Conservation (phyloP, 306 rosid species). For the Acmispon strigosus region DNA sequence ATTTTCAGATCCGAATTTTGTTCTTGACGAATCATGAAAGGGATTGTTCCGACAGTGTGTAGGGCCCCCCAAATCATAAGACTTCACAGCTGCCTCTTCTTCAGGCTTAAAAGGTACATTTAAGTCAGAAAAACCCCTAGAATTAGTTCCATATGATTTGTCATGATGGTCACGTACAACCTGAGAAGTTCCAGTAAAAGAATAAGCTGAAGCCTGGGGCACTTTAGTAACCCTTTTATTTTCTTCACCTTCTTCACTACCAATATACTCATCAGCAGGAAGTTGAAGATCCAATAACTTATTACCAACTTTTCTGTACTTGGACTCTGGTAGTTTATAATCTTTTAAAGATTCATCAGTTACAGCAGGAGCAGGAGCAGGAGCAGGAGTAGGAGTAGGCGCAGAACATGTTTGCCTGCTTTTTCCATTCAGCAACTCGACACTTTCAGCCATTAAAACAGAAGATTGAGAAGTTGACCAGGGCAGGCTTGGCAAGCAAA, state of each 20-base stretch:
- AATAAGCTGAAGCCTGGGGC: constrained; percentile 18
- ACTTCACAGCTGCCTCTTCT: constrained; percentile 21
- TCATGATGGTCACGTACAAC: constrained; percentile 8
- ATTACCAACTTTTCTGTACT: constrained; percentile 47
- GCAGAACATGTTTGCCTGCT: constrained; percentile 14
- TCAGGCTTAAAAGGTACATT: constrained; percentile 28
- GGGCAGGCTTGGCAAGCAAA: constrained; percentile 30
- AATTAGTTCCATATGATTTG: not conserved
- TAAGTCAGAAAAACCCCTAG: constrained; percentile 34
- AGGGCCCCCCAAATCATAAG: constrained; percentile 6
- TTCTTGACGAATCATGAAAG: constrained; percentile 9
- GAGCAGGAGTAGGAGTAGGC: not conserved
- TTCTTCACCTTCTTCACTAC: constrained; percentile 37
- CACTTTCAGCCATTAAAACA: constrained; percentile 21
- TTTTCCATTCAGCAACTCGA: constrained; percentile 31
- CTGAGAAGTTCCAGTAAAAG: constrained; percentile 34
- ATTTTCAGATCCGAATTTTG: constrained; percentile 8
- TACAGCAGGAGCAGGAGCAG: constrained; percentile 12
- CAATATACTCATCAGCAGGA: constrained; percentile 64
- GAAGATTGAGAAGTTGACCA: constrained; percentile 33
- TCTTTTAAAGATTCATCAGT: constrained; percentile 26
- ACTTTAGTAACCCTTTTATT: constrained; percentile 28
- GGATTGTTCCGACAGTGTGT: not conserved
- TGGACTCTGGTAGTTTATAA: constrained; percentile 25
- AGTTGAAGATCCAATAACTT: constrained; percentile 74